A percentile compares a stretch with the other conserved stretches of the same genome.
phyloP scores from a whole-genome alignment of 345 rosid genomes.

The Eutrema japonicum region DNA sequence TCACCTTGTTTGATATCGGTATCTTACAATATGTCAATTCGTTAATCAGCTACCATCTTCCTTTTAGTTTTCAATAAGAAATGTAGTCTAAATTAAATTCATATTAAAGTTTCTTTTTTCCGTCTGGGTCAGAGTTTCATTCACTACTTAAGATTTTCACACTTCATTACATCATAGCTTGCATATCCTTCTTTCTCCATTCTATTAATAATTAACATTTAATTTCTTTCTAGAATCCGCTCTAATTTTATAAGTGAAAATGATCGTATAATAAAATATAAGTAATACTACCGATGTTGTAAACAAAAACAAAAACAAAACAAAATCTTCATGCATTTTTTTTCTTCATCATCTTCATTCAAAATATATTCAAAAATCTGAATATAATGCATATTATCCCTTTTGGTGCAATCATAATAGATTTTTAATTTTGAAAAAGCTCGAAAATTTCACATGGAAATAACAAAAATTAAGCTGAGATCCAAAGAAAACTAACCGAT shows the following conservation, averaged over 20 bases:
- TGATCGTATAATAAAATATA: neutral
- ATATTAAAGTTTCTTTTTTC: neutral
- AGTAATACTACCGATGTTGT: neutral
- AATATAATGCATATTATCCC: neutral
- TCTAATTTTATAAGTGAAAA: neutral
- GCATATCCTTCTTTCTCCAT: conserved; percentile 25
- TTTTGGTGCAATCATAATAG: neutral
- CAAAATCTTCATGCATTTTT: neutral
- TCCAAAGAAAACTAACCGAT: neutral
- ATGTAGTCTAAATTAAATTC: neutral
- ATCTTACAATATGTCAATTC: conserved; percentile 23
- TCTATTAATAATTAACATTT: neutral
- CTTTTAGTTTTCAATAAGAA: neutral
- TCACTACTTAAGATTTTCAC: conserved; percentile 1
- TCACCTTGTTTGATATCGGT: too few relatives aligned
- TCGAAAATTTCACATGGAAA: neutral
- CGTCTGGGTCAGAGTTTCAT: neutral
- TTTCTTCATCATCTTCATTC: neutral
- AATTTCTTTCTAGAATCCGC: conserved; percentile 10
- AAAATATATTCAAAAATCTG: neutral
- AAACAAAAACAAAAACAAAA: neutral
- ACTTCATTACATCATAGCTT: conserved; percentile 34
- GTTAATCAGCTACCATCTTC: conserved; percentile 13
- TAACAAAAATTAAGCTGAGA: neutral
- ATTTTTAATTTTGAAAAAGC: neutral